These are phyloP conservation scores for Nicotiana tabacum DNA, from an alignment of 257 asterid species.

Conservation along the genomic window DNA sequence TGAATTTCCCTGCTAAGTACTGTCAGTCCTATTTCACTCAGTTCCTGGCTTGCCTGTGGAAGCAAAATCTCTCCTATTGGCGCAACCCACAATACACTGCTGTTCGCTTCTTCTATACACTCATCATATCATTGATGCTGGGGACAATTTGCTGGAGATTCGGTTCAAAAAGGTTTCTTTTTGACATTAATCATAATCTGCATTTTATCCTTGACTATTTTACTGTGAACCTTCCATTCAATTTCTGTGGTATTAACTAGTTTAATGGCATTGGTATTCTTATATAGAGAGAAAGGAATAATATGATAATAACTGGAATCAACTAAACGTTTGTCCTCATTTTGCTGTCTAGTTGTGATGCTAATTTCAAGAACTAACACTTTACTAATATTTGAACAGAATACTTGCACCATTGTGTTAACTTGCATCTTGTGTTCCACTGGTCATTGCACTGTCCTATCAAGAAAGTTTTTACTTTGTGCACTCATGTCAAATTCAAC, in stretches of 20 bases:
- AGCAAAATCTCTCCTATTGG: constrained; percentile 94
- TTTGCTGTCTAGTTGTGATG: background rate
- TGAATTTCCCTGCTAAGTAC: constrained; percentile 70
- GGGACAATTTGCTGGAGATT: constrained; percentile 91
- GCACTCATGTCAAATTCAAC: too few relatives aligned
- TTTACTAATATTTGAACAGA: background rate
- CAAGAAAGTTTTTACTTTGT: background rate
- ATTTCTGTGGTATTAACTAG: background rate
- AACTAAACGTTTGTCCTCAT: background rate
- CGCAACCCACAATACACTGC: constrained; percentile 97
- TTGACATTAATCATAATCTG: constrained; percentile 6
- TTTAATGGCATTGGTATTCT: background rate
- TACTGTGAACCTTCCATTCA: background rate
- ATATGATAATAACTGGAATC: background rate
- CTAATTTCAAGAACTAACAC: background rate
- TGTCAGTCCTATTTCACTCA: constrained; percentile 55
- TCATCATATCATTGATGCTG: constrained; percentile 82
- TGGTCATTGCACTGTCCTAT: background rate
- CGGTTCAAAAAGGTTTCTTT: constrained; percentile 73
- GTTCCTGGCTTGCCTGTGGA: constrained; percentile 84
- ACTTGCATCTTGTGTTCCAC: background rate
- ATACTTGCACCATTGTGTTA: background rate
- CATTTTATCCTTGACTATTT: background rate
- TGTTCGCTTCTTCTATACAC: constrained; percentile 86
- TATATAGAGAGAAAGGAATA: background rate